phyloP scores from a whole-genome alignment of 139 green algal species.

The Diplosphaera chodatii region DNA sequence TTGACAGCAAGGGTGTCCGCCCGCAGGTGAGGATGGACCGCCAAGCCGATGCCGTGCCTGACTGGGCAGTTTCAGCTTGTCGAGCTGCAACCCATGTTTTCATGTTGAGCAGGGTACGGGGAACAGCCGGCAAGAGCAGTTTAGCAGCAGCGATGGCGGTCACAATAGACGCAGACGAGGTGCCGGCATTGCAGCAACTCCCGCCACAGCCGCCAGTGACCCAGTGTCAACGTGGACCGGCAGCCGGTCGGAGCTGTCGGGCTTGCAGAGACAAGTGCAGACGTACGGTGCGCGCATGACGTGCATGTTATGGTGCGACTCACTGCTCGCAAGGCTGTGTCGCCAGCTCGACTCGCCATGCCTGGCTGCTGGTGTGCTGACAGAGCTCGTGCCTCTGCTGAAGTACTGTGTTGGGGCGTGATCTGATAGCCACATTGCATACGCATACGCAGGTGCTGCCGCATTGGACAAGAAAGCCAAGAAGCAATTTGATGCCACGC shows the following conservation, averaged over 20 bases:
- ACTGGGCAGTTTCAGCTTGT: not conserved
- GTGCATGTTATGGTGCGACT: too few relatives aligned
- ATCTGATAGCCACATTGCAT: too few relatives aligned
- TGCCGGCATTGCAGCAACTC: too few relatives aligned
- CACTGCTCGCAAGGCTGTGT: too few relatives aligned
- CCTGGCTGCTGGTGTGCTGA: too few relatives aligned
- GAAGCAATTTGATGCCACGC: not conserved
- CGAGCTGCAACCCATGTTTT: too few relatives aligned
- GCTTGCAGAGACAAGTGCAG: not conserved
- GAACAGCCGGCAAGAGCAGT: too few relatives aligned
- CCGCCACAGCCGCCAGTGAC: too few relatives aligned
- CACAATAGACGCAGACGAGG: not conserved
- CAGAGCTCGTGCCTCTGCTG: too few relatives aligned
- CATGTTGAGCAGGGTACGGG: too few relatives aligned
- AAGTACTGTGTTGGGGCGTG: too few relatives aligned
- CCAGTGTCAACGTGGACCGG: not conserved
- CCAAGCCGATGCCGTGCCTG: not conserved
- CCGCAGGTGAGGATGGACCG: not conserved
- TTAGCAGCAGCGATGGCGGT: not conserved
- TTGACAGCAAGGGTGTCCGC: not conserved
- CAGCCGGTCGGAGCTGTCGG: not conserved
- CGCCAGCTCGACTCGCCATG: too few relatives aligned
- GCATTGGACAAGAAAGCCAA: conserved; percentile 1
- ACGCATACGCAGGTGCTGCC: not conserved
- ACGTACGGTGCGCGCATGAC: not conserved